Percentiles rank a stretch among this genome's conserved stretches.
Evolutionary conservation across 352 stramenopile species (phyloP).

Genomic region (Globisporangium paroecandrum): DNA sequence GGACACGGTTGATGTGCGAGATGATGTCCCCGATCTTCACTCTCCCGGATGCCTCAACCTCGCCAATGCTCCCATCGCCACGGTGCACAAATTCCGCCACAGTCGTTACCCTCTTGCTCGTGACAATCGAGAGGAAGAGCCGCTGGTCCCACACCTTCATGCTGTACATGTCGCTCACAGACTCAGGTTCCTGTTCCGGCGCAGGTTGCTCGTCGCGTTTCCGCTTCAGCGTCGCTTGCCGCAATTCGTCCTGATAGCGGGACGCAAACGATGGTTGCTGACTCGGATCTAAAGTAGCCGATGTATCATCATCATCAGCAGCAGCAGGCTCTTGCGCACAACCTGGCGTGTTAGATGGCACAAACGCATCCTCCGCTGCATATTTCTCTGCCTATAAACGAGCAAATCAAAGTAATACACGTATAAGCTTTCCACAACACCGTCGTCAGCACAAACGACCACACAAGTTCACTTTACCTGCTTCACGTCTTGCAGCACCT

Average conservation of each 20-base stretch:
- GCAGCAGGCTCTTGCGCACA: neutral
- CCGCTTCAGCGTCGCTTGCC: constrained; percentile 34
- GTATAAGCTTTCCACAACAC: neutral
- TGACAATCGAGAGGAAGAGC: constrained; percentile 70
- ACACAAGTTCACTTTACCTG: constrained; percentile 17
- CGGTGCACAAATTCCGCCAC: constrained; percentile 54
- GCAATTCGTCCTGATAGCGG: constrained; percentile 31
- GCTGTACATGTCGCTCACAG: constrained; percentile 12
- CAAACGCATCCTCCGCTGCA: constrained; percentile 25
- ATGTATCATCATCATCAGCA: neutral
- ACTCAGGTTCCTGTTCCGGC: neutral
- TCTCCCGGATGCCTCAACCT: constrained; percentile 57
- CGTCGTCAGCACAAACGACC: neutral
- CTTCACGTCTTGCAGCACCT: constrained; percentile 48
- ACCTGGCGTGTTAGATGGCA: neutral
- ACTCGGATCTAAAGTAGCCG: neutral
- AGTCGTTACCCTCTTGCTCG: constrained; percentile 42
- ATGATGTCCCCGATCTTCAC: constrained; percentile 56
- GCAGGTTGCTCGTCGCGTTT: constrained; percentile 31
- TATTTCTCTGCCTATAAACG: constrained; percentile 20
- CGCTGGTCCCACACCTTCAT: constrained; percentile 57
- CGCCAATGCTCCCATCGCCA: constrained; percentile 35
- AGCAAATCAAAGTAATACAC: neutral
- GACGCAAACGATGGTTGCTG: neutral
- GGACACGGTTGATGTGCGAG: constrained; percentile 41